Conservation (phyloP, 345 rosid species). For the Hibiscus syriacus region DNA sequence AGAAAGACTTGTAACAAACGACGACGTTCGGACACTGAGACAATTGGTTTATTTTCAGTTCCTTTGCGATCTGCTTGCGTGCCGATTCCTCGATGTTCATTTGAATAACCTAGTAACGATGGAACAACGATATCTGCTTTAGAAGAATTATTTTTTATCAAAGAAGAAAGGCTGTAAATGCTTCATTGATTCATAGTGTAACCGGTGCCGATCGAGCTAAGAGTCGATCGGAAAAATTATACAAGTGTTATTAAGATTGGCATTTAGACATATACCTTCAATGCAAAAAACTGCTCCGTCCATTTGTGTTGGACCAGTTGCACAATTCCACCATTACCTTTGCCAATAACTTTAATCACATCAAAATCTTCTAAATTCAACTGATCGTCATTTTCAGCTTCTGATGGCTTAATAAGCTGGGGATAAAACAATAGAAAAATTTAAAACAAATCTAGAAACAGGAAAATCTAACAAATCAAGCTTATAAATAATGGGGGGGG, state of each 20-base stretch:
- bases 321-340: constrained; percentile 84
- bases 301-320: constrained; percentile 94
- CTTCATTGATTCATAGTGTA: background rate
- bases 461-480: background rate
- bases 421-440: constrained; percentile 23
- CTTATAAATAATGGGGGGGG: too few species aligned
- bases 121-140: background rate
- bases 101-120: constrained; percentile 40
- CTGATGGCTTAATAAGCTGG: constrained; percentile 55
- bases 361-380: constrained; percentile 69
- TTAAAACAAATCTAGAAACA: background rate
- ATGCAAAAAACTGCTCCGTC: constrained; percentile 78
- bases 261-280: constrained; percentile 44
- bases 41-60: constrained; percentile 63
- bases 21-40: constrained; percentile 63
- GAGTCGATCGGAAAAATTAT: too few species aligned
- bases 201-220: too few species aligned
- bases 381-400: constrained; percentile 41
- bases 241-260: background rate
- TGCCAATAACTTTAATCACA: constrained; percentile 69
- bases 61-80: constrained; percentile 52
- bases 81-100: constrained; percentile 55
- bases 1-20: constrained; percentile 65
- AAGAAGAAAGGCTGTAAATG: background rate
- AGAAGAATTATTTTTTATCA: background rate